Conservation (phyloP, 176 grass and related monocot species). For the Oryza coarctata region DNA sequence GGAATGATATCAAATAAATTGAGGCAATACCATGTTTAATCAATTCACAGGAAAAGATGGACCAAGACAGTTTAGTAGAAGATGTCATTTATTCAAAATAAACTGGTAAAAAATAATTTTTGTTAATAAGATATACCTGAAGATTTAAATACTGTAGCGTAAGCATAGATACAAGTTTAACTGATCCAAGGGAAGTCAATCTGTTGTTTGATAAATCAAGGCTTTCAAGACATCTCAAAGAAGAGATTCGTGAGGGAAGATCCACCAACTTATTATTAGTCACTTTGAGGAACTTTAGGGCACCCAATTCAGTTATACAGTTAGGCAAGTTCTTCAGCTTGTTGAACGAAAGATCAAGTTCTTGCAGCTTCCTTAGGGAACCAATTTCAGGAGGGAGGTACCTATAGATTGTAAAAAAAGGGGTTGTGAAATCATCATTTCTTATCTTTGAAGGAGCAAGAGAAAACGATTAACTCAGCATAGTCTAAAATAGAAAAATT, state of each 20-base stretch:
- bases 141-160: constrained; percentile 83
- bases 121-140: constrained; percentile 63
- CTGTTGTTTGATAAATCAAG: constrained; percentile 93
- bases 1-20: constrained; percentile 27
- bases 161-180: constrained; percentile 80
- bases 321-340: constrained; percentile 93
- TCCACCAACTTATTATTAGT: constrained; percentile 93
- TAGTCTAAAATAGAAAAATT: neutral
- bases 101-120: neutral
- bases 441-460: neutral
- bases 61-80: neutral
- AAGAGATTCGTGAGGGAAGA: constrained; percentile 72
- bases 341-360: constrained; percentile 96
- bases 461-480: constrained; percentile 24
- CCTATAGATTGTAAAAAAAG: constrained; percentile 47
- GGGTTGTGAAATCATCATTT: constrained; percentile 19
- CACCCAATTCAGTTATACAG: constrained; percentile 65
- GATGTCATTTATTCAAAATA: neutral
- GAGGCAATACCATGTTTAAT: constrained; percentile 11
- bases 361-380: constrained; percentile 72
- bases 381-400: constrained; percentile 94
- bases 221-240: constrained; percentile 71
- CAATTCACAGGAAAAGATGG: neutral
- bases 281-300: constrained; percentile 76
- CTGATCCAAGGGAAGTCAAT: constrained; percentile 69